A percentile compares a stretch with the other conserved stretches of the same genome.
Conservation (phyloP, 1,139 yeast species). For the Saccharomycopsis crataegensis region DNA sequence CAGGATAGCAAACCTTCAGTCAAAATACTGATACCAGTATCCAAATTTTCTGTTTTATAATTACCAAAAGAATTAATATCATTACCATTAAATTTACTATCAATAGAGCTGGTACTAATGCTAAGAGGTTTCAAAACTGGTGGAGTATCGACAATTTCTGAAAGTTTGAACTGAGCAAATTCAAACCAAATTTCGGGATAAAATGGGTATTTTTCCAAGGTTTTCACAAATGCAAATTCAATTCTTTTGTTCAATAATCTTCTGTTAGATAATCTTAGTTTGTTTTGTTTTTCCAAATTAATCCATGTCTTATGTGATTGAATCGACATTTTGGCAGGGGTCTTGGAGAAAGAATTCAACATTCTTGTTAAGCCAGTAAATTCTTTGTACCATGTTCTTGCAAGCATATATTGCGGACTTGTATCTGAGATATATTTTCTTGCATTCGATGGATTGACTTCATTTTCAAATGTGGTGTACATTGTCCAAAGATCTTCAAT, state of each 20-base stretch:
- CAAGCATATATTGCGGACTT: conserved; percentile 84
- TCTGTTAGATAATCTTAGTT: conserved; percentile 48
- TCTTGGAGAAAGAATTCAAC: conserved; percentile 32
- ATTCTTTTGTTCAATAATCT: conserved; percentile 49
- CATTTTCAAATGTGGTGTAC: conserved; percentile 80
- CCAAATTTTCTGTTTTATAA: conserved; percentile 19
- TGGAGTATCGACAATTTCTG: conserved; percentile 17
- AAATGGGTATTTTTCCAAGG: conserved; percentile 60
- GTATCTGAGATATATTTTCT: conserved; percentile 79
- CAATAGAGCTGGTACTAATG: neutral
- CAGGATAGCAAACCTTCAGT: conserved; percentile 54
- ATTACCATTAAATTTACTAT: neutral
- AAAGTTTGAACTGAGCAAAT: conserved; percentile 36
- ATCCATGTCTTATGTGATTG: conserved; percentile 67
- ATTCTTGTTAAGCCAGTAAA: conserved; percentile 52
- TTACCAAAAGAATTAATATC: neutral
- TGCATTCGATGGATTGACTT: conserved; percentile 66
- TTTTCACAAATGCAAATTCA: conserved; percentile 68
- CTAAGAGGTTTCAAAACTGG: neutral
- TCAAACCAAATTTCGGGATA: conserved; percentile 85
- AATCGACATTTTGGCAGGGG: conserved; percentile 21
- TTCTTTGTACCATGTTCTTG: conserved; percentile 72
- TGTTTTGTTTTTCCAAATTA: conserved; percentile 69
- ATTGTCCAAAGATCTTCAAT: conserved; percentile 76
- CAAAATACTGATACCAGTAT: conserved; percentile 34